These are phyloP conservation scores for Suillus hirtellus DNA, from an alignment of 768 basidiomycete genomes.

Conservation along the genomic window DNA sequence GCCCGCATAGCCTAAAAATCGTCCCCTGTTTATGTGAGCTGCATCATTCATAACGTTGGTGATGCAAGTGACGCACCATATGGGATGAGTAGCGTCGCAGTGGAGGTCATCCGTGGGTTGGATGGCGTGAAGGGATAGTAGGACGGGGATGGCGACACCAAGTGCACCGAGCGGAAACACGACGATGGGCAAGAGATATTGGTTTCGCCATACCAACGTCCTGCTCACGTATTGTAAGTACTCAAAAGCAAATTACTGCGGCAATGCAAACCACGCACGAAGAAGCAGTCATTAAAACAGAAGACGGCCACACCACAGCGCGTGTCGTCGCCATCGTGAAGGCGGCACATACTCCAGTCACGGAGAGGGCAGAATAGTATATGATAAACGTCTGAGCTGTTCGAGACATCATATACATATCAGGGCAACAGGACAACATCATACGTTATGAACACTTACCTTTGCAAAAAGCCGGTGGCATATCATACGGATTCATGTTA, in stretches of 20 bases:
- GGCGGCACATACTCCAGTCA: slow-evolving; percentile 45
- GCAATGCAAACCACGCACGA: slow-evolving; percentile 20
- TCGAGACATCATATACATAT: not conserved
- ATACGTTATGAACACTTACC: slow-evolving; percentile 38
- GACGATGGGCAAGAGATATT: slow-evolving; percentile 45
- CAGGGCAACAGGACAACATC: slow-evolving; percentile 15
- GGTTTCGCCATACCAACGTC: slow-evolving; percentile 48
- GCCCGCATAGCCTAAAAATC: slow-evolving; percentile 65
- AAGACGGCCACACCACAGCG: slow-evolving; percentile 39
- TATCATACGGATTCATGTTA: slow-evolving; percentile 58
- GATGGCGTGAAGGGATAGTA: slow-evolving; percentile 46
- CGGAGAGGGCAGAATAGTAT: slow-evolving; percentile 42
- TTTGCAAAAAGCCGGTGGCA: slow-evolving; percentile 61
- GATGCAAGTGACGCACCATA: slow-evolving; percentile 46
- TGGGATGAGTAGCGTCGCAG: slow-evolving; percentile 59
- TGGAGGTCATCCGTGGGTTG: slow-evolving; percentile 51
- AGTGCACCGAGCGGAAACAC: slow-evolving; percentile 50
- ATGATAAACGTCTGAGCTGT: slow-evolving; percentile 47
- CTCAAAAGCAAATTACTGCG: not conserved
- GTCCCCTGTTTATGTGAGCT: slow-evolving; percentile 46
- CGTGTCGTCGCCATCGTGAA: slow-evolving; percentile 51
- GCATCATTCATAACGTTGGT: slow-evolving; percentile 4
- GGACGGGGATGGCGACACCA: slow-evolving; percentile 41
- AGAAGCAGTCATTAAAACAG: slow-evolving; percentile 27
- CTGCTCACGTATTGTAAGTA: slow-evolving; percentile 28